These are phyloP conservation scores for Hemileccinum impolitum DNA, from an alignment of 768 basidiomycete genomes.

Conservation along the genomic window DNA sequence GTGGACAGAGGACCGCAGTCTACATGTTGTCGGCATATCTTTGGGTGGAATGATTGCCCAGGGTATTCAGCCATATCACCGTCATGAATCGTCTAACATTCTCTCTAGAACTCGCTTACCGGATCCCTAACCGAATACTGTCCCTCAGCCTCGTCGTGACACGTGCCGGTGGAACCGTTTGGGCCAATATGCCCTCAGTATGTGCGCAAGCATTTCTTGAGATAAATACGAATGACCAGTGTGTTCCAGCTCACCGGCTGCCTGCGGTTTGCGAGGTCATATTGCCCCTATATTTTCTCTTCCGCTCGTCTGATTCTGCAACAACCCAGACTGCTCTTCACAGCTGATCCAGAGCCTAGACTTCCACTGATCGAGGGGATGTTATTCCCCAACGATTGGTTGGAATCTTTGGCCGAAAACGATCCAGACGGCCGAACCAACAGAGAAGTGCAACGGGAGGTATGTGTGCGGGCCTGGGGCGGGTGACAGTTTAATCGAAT, in stretches of 20 bases:
- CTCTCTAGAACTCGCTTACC: constrained; percentile 57
- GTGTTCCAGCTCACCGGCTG: constrained; percentile 39
- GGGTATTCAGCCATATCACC: constrained; percentile 37
- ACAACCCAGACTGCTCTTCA: constrained; percentile 33
- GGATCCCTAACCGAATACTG: constrained; percentile 62
- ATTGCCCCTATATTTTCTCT: not conserved
- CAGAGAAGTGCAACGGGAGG: constrained; percentile 54
- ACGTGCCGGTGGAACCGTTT: constrained; percentile 56
- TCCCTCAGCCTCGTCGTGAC: constrained; percentile 71
- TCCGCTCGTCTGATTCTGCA: constrained; percentile 4
- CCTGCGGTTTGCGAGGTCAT: constrained; percentile 34
- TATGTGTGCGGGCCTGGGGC: constrained; percentile 21
- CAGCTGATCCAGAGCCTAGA: constrained; percentile 42
- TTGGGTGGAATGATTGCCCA: constrained; percentile 86
- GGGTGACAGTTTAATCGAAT: not conserved
- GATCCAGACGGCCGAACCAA: constrained; percentile 59
- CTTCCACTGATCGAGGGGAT: constrained; percentile 51
- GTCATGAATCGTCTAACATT: not conserved
- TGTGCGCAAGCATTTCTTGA: constrained; percentile 14
- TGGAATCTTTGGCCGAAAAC: constrained; percentile 47
- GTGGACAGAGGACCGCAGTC: constrained; percentile 58
- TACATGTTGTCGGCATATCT: constrained; percentile 74
- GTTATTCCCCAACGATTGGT: constrained; percentile 62
- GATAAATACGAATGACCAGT: not conserved
- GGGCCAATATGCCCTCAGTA: constrained; percentile 65